Percentiles rank a stretch among this genome's conserved stretches.
These are phyloP conservation scores for Drechslerella stenobrocha DNA, from an alignment of 2,329 filamentous ascomycete genomes.

Conservation along the genomic window DNA sequence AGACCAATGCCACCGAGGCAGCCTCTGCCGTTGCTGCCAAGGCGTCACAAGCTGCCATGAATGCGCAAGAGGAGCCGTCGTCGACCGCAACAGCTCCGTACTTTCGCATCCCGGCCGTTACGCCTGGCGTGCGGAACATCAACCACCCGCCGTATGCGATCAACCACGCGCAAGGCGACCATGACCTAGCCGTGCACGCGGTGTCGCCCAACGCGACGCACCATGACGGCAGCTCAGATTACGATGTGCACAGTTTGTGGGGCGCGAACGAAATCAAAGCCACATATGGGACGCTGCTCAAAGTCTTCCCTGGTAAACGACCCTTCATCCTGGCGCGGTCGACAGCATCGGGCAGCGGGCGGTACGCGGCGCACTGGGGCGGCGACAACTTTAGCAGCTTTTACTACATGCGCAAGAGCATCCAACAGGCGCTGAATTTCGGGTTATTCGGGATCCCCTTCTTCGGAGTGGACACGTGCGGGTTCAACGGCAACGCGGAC, in stretches of 20 bases:
- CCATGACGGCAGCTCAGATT: slow-evolving; percentile 71
- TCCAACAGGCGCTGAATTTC: slow-evolving; percentile 76
- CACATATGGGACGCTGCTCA: slow-evolving; percentile 71
- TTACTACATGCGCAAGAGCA: slow-evolving; percentile 75
- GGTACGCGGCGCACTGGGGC: slow-evolving; percentile 80
- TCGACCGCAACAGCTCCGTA: slow-evolving; percentile 23
- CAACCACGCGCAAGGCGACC: slow-evolving; percentile 63
- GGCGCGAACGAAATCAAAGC: slow-evolving; percentile 75
- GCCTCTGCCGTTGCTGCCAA: slow-evolving; percentile 62
- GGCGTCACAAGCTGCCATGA: slow-evolving; percentile 13
- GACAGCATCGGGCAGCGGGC: slow-evolving; percentile 76
- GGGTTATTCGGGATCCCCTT: slow-evolving; percentile 75
- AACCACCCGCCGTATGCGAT: slow-evolving; percentile 77
- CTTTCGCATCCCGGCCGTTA: slow-evolving; percentile 57
- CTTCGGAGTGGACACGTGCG: slow-evolving; percentile 72
- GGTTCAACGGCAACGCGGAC: slow-evolving; percentile 69
- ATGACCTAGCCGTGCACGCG: slow-evolving; percentile 72
- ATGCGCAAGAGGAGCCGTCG: slow-evolving; percentile 11
- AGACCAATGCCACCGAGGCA: slow-evolving; percentile 70
- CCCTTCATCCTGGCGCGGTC: slow-evolving; percentile 84
- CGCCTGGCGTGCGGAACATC: slow-evolving; percentile 67
- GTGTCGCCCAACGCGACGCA: slow-evolving; percentile 78
- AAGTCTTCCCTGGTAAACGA: slow-evolving; percentile 68
- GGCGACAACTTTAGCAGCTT: slow-evolving; percentile 54
- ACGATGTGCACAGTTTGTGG: slow-evolving; percentile 81